phyloP scores from a whole-genome alignment of 495 filamentous ascomycete genomes.

The Penicillium herquei region DNA sequence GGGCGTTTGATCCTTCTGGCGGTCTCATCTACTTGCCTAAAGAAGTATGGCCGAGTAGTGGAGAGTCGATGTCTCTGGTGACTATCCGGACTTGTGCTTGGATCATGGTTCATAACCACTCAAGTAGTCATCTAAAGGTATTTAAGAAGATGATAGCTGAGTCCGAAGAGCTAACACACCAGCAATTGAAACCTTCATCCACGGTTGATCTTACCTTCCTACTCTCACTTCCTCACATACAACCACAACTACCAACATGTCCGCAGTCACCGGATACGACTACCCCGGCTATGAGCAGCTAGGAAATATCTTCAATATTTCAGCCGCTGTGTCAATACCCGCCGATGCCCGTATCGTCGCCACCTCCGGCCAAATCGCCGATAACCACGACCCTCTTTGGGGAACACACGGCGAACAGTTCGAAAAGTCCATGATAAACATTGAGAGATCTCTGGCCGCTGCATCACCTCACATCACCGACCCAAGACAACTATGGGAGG shows the following conservation, averaged over 20 bases:
- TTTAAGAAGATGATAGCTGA: too few relatives aligned
- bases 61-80: too few relatives aligned
- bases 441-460: slow-evolving; percentile 5
- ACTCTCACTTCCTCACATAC: background rate
- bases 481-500: background rate
- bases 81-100: too few relatives aligned
- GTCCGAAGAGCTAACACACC: too few relatives aligned
- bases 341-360: slow-evolving; percentile 6
- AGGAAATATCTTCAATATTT: slow-evolving; percentile 5
- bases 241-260: background rate
- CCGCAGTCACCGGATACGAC: background rate
- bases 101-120: too few relatives aligned
- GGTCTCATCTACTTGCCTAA: too few relatives aligned
- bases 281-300: slow-evolving; percentile 4
- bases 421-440: slow-evolving; percentile 13
- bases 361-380: slow-evolving; percentile 5
- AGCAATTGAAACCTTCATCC: too few relatives aligned
- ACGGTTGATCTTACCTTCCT: too few relatives aligned
- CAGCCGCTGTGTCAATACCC: slow-evolving; percentile 1
- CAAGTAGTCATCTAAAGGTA: too few relatives aligned
- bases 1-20: too few relatives aligned
- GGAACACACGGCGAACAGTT: slow-evolving; percentile 10
- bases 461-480: slow-evolving; percentile 5
- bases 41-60: too few relatives aligned
- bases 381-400: slow-evolving; percentile 9